Evolutionary conservation across 1,284 basidiomycete genomes (phyloP).

Genomic region (Sporisorium sorghi): DNA sequence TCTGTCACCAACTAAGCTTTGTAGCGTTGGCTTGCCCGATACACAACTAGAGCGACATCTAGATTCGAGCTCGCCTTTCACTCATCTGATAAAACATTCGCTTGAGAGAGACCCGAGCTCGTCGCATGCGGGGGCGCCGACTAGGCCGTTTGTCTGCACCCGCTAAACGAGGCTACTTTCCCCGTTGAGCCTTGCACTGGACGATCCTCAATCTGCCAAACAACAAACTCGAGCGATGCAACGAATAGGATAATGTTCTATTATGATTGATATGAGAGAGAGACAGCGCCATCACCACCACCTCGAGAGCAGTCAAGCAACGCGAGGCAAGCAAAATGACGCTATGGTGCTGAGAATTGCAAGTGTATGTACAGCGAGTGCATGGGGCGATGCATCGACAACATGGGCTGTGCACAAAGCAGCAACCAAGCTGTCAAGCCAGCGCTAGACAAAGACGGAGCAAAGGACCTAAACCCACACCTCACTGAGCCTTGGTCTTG

Average conservation of each 20-base stretch:
- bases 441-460: neutral
- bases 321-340: neutral
- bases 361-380: neutral
- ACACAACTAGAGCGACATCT: too few species aligned
- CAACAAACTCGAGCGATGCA: neutral
- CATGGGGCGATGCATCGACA: neutral
- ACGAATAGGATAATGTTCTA: neutral
- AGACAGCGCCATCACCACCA: neutral
- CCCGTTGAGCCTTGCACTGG: too few species aligned
- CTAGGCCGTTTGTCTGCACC: too few species aligned
- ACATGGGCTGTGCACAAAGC: neutral
- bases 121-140: too few species aligned
- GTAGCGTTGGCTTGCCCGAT: too few species aligned
- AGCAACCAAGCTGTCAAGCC: neutral
- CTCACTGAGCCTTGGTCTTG: constrained; percentile 38
- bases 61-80: too few species aligned
- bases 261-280: neutral
- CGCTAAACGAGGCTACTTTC: too few species aligned
- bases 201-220: too few species aligned
- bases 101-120: too few species aligned
- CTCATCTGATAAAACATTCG: too few species aligned
- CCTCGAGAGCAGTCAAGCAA: neutral
- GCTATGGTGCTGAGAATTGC: neutral
- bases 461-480: neutral
- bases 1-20: too few species aligned